A percentile compares a stretch with the other conserved stretches of the same genome.
Conservation (phyloP, 164 flowering plant species). For the Aristolochia californica region DNA sequence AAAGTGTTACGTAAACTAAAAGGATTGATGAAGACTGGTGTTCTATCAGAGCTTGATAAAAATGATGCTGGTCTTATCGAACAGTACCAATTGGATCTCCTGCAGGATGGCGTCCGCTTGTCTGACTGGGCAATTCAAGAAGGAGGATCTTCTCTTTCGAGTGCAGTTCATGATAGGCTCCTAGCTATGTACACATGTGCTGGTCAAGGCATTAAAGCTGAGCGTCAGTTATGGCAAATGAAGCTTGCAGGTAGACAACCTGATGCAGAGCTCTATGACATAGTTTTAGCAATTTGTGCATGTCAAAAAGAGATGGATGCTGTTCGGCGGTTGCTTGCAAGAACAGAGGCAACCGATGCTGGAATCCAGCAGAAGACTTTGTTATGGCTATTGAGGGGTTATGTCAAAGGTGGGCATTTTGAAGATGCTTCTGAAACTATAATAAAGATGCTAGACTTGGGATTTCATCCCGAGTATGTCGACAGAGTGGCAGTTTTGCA, state of each 20-base stretch:
- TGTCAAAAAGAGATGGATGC: conserved; percentile 57
- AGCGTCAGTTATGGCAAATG: conserved; percentile 86
- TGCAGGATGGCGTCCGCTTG: conserved; percentile 45
- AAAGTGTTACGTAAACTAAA: conserved; percentile 71
- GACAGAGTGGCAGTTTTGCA: conserved; percentile 80
- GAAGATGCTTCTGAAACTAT: conserved; percentile 63
- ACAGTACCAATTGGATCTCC: conserved; percentile 62
- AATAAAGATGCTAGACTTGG: conserved; percentile 62
- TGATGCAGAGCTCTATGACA: conserved; percentile 62
- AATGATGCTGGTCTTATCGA: conserved; percentile 42
- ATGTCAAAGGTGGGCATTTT: conserved; percentile 74
- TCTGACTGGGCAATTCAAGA: conserved; percentile 65
- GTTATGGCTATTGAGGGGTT: conserved; percentile 84
- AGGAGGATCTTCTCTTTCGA: conserved; percentile 36
- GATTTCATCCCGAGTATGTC: conserved; percentile 60
- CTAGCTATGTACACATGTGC: conserved; percentile 90
- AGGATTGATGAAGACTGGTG: conserved; percentile 41
- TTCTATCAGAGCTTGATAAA: conserved; percentile 50
- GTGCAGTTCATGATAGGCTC: conserved; percentile 70
- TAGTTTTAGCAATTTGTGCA: conserved; percentile 87
- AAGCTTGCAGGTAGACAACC: conserved; percentile 70
- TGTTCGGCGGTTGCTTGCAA: conserved; percentile 48
- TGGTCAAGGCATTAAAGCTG: conserved; percentile 83
- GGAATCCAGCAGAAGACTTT: conserved; percentile 49
- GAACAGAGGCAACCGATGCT: conserved; percentile 38